Evolutionary conservation across 352 stramenopile genomes (phyloP), one percentile per base, ranked within the genome.

Genomic region (Phytophthora fragariae): DNA sequence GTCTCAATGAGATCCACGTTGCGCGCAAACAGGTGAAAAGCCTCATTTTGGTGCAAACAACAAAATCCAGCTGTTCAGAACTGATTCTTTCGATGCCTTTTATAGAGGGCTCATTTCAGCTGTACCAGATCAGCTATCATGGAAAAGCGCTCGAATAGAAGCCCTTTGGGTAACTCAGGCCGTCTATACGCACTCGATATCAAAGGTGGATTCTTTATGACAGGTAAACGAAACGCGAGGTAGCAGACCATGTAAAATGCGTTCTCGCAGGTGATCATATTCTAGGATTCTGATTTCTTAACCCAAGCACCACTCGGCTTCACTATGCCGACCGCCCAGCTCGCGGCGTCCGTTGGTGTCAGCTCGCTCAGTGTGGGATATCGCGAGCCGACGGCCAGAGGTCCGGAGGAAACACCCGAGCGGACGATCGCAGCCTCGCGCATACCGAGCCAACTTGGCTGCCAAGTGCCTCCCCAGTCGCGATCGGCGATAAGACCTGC

Each of bases 401-500:
- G 72, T 76, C 46, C 52, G 54, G 35, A 76, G 47, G 62, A 76
- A 74, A 70, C 67, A 21, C 55, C 19, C 68, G 58, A 73, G 33
- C 29, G 54, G 68, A 79, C 72, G 62, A 74, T 59, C 60, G 9
- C 65, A 54, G 49, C 41, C 35, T 53, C 33, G 61, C 33, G 15
- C 14, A 52, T 60, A 55, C 62, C 29, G 46, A 50, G 27, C 44
- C 11, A 27, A 27, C 24, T 27, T 27, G 24, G 24, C 24, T 27
- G 24, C 24, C 19, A 33, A 64, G 37, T 19, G 17, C 10, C 6
- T 19, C 70, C 66, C 60, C 59, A 75, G 64, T 75, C 65, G 61
- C 72, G 63, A 81, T 72, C 57, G 57, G 70, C 70, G 74, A 81
- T 75, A 77, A 73, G 62, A 74, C 29, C 58, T 39, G 10, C 65